Conservation (phyloP, 2,329 filamentous ascomycete species). For the Cytospora piceicola region DNA sequence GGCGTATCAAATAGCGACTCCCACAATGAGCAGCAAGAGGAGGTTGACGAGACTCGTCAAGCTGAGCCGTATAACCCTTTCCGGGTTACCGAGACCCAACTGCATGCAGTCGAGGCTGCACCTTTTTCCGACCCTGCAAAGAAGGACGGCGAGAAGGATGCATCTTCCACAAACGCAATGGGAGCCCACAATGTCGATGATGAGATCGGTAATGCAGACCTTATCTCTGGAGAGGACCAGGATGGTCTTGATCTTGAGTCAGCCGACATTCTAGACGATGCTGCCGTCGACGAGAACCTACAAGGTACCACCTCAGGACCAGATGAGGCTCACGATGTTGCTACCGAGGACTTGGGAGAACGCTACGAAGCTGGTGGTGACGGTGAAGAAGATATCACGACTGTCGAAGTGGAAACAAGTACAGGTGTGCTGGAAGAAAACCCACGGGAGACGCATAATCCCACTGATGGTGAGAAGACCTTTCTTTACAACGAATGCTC, state of each 20-base stretch:
- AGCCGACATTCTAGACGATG: neutral
- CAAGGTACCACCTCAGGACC: neutral
- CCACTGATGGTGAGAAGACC: slow-evolving; percentile 26
- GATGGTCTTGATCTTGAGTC: neutral
- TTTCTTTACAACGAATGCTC: slow-evolving; percentile 16
- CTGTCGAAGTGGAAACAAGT: neutral
- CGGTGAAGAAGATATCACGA: neutral
- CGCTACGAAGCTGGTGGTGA: neutral
- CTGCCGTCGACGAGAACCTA: neutral
- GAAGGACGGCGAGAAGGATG: neutral
- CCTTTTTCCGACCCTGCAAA: neutral
- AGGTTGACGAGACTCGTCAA: neutral
- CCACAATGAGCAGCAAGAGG: slow-evolving; percentile 6
- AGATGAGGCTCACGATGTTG: slow-evolving; percentile 5
- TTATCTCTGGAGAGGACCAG: neutral
- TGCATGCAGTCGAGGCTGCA: slow-evolving; percentile 3
- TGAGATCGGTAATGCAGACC: slow-evolving; percentile 1
- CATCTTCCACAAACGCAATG: neutral
- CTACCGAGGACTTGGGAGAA: neutral
- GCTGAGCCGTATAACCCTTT: slow-evolving; percentile 20
- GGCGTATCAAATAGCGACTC: slow-evolving; percentile 8
- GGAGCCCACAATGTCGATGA: neutral
- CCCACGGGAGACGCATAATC: slow-evolving; percentile 14
- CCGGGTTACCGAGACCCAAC: slow-evolving; percentile 17
- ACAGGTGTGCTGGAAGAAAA: slow-evolving; percentile 8